phyloP scores from a whole-genome alignment of 331 rosid genomes.

The Spiraea crenata region DNA sequence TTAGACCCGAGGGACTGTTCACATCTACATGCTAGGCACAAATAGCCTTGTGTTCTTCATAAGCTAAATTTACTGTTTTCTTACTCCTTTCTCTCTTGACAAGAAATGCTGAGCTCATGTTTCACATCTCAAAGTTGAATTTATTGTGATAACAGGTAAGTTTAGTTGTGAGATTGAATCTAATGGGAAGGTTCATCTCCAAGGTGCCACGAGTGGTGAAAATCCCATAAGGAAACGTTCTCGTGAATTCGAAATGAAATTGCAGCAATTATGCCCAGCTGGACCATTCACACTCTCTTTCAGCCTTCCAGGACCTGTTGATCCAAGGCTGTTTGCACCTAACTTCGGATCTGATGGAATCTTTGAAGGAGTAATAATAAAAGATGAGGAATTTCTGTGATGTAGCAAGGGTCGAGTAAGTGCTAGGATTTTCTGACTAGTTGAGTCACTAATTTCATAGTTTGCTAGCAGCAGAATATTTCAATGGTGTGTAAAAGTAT shows the following conservation, averaged over 20 bases:
- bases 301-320: slow-evolving; percentile 40
- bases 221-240: slow-evolving; percentile 32
- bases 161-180: slow-evolving; percentile 35
- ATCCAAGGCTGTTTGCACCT: slow-evolving; percentile 40
- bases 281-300: slow-evolving; percentile 37
- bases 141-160: slow-evolving; percentile 26
- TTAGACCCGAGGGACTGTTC: not conserved
- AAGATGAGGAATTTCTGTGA: slow-evolving; percentile 12
- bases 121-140: not conserved
- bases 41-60: not conserved
- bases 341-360: slow-evolving; percentile 33
- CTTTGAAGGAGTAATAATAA: slow-evolving; percentile 35
- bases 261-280: slow-evolving; percentile 33
- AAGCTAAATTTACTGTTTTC: not conserved
- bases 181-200: slow-evolving; percentile 27
- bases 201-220: slow-evolving; percentile 31
- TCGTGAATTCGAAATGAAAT: slow-evolving; percentile 24
- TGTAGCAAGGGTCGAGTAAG: not conserved
- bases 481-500: not conserved
- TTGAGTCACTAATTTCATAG: not conserved
- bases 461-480: not conserved
- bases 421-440: slow-evolving; percentile 10
- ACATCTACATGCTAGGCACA: not conserved
- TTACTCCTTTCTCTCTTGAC: not conserved
- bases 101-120: not conserved